Evolutionary conservation across 179 eudicot species (phyloP), one percentile per base, ranked within the genome.

Genomic region (Beta corolliflora): DNA sequence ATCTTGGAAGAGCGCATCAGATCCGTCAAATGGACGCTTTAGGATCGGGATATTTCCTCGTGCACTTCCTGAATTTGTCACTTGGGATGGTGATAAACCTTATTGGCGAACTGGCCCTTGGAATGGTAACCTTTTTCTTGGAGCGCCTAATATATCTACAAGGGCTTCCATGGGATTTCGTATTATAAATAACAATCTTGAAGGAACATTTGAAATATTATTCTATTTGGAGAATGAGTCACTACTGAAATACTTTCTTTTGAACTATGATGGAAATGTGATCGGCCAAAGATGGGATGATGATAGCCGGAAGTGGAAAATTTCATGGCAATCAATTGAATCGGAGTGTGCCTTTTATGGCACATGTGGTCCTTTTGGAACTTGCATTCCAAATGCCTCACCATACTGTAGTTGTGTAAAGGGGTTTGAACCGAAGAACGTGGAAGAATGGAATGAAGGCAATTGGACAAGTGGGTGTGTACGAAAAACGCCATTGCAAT

Each of bases 371-470:
- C 81, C 73, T 36, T 36, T 36, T 36, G 41, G 41, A 36, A 36
- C 41, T 36, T 36, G 41, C 41, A 36, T 36, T 36, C 41, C 41
- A 36, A 36, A 36, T 16, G 56, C 56, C n/a, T 58, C 81, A 1
- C 87, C 81, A 16, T 77, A 79, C 13, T 88, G 91, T 68, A 46
- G 72, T 0, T 90, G 92, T 80, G 82, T 88, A 71, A 69, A 66
- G 56, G 90, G 93, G 54, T 88, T 87, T 55, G 77, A 73, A 54
- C 93, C 91, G 58, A 84, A 56, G 46, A n/a, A 76, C 15, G 14
- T 3, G 0, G 79, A 85, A 25, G 89, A 85, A 81, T 90, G 92
- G 91, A 76, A 53, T 4, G 82, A 13, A 12, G 86, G 84, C 19
- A 86, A 87, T 79, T 88, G 89, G 84, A 80, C 63, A 10, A 15